Conservation (phyloP, 129 eudicot species). For the Dittrichia graveolens region DNA sequence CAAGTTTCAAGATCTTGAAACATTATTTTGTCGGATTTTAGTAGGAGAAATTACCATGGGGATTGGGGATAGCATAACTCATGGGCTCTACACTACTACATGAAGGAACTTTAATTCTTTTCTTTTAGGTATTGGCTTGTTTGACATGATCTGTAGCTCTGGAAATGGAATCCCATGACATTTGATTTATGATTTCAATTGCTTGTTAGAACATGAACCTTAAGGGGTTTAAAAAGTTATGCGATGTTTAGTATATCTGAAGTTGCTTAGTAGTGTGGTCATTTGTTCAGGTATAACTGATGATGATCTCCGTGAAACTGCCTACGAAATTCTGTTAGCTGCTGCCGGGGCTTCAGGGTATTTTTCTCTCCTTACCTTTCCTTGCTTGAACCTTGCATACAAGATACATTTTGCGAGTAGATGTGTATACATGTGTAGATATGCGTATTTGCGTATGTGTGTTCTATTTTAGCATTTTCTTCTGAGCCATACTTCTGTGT, state of each 20-base stretch:
- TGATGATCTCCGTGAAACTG: constrained; percentile 96
- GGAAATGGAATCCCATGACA: constrained; percentile 16
- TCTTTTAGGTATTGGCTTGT: constrained; percentile 6
- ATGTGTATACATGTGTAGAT: not conserved
- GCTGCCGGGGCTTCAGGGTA: constrained; percentile 99
- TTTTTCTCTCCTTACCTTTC: constrained; percentile 27
- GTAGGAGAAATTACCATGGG: not conserved
- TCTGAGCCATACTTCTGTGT: constrained; percentile 12
- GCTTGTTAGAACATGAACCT: constrained; percentile 12
- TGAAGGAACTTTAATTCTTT: not conserved
- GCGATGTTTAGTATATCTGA: constrained; percentile 1
- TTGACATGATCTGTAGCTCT: constrained; percentile 13
- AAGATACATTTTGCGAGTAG: not conserved
- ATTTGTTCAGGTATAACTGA: constrained; percentile 69
- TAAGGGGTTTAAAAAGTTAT: not conserved
- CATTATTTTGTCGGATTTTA: constrained; percentile 2
- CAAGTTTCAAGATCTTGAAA: constrained; percentile 15
- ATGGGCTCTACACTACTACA: constrained; percentile 12
- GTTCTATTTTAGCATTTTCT: not conserved
- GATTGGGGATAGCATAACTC: constrained; percentile 13
- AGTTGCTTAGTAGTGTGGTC: constrained; percentile 7
- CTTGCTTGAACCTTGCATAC: constrained; percentile 11
- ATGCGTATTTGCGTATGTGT: too few species aligned
- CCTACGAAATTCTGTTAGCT: constrained; percentile 87
- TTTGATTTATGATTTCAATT: constrained; percentile 1